Evolutionary conservation across 805 yeast genomes (phyloP), one percentile per base, ranked within the genome.

Genomic region (Ogataea nonfermentans): DNA sequence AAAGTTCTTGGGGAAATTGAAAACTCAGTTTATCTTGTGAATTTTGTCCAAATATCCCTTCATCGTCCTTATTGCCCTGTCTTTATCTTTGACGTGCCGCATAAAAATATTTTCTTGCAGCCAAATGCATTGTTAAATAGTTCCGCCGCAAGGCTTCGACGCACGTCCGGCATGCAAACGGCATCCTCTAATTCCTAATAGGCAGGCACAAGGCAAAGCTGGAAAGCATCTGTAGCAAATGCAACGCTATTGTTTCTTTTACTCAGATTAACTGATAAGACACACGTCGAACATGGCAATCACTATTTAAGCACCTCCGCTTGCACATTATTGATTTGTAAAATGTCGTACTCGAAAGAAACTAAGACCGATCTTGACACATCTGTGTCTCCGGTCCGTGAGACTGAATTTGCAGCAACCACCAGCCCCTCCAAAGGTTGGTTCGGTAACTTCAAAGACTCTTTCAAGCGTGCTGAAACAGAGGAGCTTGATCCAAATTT

Each of bases 401-500:
- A 45, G 11, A 35, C 44, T 10, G 42, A 40, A 12, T 15, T 16
- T 10, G 23, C 31, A 6, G 11, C 12, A 9, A 37, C 39, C 20
- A 30, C 32, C 16, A 19, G 31, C 9, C 26, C 23, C 12, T 24
- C 42, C 9, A 30, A 37, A 13, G 43, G 43, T 7, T 55, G 53
- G 50, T 47, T 45, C 8, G 13, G 37, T 52, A 42, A 46, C 13
- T 59, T 61, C 43, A 44, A 44, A 8, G 64, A 63, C 37, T 46
- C 62, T 20, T 62, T 63, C 43, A 62, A 59, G 39, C 61, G 57
- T 15, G 47, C 52, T 11, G 54, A 51, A 6, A 32, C 50, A 29
- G 73, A 67, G 15, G 65, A 62, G 9, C 37, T 74, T 27, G 79
- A 74, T 50, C 74, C 69, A 24, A 58, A 63, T 48, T 54, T 71